Evolutionary conservation across 345 rosid species (phyloP).

Genomic region (Aegle marmelos): DNA sequence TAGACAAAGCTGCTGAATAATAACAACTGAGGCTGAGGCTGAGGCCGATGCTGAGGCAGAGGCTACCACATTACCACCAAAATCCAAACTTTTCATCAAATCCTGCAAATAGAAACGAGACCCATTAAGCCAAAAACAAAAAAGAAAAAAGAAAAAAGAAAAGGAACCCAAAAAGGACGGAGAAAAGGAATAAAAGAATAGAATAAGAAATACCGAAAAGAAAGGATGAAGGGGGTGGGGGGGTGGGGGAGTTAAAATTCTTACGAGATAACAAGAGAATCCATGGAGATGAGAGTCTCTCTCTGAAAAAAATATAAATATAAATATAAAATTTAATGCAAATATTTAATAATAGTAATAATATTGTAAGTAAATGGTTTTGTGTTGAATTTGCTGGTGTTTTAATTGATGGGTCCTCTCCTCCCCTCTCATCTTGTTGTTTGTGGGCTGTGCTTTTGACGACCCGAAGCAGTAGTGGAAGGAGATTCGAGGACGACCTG

Average conservation of each 20-base stretch:
- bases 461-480: slow-evolving; percentile 29
- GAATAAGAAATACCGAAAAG: slow-evolving; percentile 20
- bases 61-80: slow-evolving; percentile 44
- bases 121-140: neutral
- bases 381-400: neutral
- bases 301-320: too few relatives aligned
- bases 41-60: slow-evolving; percentile 1
- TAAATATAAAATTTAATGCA: too few relatives aligned
- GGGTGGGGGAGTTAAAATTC: slow-evolving; percentile 23
- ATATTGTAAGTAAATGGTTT: neutral
- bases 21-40: slow-evolving; percentile 1
- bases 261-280: slow-evolving; percentile 22
- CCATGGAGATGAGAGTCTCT: slow-evolving; percentile 13
- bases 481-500: slow-evolving; percentile 38
- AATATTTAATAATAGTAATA: neutral
- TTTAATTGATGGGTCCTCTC: slow-evolving; percentile 24
- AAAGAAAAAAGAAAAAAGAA: neutral
- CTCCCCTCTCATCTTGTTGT: neutral
- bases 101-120: slow-evolving; percentile 25
- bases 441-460: slow-evolving; percentile 24
- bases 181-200: slow-evolving; percentile 9
- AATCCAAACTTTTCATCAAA: slow-evolving; percentile 20
- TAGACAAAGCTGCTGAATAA: slow-evolving; percentile 17
- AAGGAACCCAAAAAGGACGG: neutral
- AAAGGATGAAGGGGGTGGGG: slow-evolving; percentile 15